phyloP scores from a whole-genome alignment of 1,139 yeast species.

The Entelexis paramagnoliae region DNA sequence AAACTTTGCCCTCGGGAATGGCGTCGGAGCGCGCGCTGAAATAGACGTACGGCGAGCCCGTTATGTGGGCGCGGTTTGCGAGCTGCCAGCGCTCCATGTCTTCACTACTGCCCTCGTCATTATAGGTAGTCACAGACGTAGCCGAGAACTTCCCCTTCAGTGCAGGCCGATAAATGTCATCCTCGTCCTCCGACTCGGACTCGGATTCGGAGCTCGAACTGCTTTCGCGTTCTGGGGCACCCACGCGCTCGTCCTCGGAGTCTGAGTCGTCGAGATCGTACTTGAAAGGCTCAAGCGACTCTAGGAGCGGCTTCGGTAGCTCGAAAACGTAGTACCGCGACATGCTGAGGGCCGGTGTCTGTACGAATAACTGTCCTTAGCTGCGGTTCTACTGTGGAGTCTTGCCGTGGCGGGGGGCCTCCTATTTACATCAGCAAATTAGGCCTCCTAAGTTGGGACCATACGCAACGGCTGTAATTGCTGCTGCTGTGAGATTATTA shows the following conservation, averaged over 20 bases:
- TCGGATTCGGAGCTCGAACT: neutral
- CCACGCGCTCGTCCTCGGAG: neutral
- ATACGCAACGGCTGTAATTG: too few species aligned
- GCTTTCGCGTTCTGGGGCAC: neutral
- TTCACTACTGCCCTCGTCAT: conserved; percentile 16
- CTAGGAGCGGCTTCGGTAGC: conserved; percentile 14
- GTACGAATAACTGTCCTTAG: neutral
- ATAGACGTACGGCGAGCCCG: conserved; percentile 24
- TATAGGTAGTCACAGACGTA: conserved; percentile 14
- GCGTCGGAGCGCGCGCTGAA: conserved; percentile 12
- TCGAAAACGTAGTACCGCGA: conserved; percentile 21
- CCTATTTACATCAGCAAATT: neutral
- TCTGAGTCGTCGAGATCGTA: conserved; percentile 3
- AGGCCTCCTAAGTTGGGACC: neutral
- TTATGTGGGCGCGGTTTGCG: conserved; percentile 23
- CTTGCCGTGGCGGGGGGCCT: neutral
- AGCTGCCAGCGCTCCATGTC: conserved; percentile 20
- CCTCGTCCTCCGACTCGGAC: conserved; percentile 2
- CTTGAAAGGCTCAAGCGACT: conserved; percentile 18
- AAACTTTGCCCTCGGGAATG: conserved; percentile 40
- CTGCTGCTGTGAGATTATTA: too few species aligned
- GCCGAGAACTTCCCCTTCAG: conserved; percentile 8
- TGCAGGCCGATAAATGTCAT: neutral
- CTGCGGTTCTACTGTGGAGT: neutral
- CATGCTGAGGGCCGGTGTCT: neutral